These are phyloP conservation scores for Dysphania ambrosioides DNA, from an alignment of 148 eudicot genomes.

Conservation along the genomic window DNA sequence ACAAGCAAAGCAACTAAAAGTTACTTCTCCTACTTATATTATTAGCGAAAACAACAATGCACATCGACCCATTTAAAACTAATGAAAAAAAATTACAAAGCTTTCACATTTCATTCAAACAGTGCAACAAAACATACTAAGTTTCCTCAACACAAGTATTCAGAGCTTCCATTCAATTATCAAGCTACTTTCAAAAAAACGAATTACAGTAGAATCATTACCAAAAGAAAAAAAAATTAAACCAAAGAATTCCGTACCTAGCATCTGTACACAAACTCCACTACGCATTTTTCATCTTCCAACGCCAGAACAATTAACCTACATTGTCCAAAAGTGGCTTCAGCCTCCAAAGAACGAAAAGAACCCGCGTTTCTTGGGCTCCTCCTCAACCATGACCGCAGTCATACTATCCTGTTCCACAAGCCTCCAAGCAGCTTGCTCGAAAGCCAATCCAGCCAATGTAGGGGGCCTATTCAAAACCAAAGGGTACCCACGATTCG, in stretches of 20 bases:
- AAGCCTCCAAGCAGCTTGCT: constrained; percentile 98
- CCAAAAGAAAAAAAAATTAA: not conserved
- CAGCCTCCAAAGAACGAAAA: constrained; percentile 89
- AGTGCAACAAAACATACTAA: constrained; percentile 13
- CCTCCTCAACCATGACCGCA: constrained; percentile 96
- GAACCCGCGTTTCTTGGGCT: constrained; percentile 88
- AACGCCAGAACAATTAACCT: constrained; percentile 14
- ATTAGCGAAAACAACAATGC: too few relatives aligned
- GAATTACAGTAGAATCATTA: not conserved
- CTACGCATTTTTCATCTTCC: constrained; percentile 4
- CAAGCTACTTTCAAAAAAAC: constrained; percentile 5
- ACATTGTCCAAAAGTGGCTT: constrained; percentile 12
- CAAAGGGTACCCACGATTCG: constrained; percentile 88
- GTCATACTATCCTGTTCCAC: constrained; percentile 97
- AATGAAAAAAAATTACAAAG: too few relatives aligned
- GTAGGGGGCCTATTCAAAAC: constrained; percentile 89
- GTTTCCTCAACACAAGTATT: constrained; percentile 13
- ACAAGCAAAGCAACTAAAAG: not conserved
- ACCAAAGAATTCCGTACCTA: constrained; percentile 30
- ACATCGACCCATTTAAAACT: too few relatives aligned
- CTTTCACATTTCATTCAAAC: constrained; percentile 8
- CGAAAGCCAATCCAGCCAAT: constrained; percentile 93
- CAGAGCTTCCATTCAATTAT: not conserved
- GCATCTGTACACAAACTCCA: constrained; percentile 32
- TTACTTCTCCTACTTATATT: too few relatives aligned